phyloP scores from a whole-genome alignment of 2,329 filamentous ascomycete genomes.

The Stagonosporopsis chrysanthemi region DNA sequence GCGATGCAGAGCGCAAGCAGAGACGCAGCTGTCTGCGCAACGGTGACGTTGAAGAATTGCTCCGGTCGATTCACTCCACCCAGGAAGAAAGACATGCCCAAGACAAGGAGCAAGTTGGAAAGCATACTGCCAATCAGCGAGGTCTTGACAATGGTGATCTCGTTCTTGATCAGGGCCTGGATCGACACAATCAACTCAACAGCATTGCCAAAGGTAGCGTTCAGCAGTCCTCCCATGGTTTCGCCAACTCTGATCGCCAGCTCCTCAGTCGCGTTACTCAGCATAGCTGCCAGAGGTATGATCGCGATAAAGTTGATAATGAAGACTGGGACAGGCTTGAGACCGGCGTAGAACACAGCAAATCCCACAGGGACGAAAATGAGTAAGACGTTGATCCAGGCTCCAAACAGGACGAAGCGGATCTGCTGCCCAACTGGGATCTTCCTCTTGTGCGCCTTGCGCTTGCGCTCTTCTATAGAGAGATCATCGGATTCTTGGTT shows the following conservation, averaged over 20 bases:
- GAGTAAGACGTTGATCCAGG: conserved; percentile 86
- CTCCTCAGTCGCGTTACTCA: conserved; percentile 90
- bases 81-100: conserved; percentile 93
- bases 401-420: conserved; percentile 77
- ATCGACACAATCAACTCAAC: conserved; percentile 90
- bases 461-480: conserved; percentile 42
- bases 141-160: conserved; percentile 88
- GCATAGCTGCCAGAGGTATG: conserved; percentile 83
- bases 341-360: conserved; percentile 69
- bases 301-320: conserved; percentile 94
- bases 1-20: conserved; percentile 80
- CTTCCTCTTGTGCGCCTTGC: conserved; percentile 42
- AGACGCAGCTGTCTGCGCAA: conserved; percentile 87
- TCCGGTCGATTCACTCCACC: conserved; percentile 79
- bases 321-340: conserved; percentile 63
- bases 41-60: conserved; percentile 90
- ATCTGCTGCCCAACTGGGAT: conserved; percentile 62
- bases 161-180: conserved; percentile 75
- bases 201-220: conserved; percentile 90
- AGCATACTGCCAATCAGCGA: conserved; percentile 91
- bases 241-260: conserved; percentile 80
- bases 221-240: conserved; percentile 85
- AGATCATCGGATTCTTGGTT: conserved; percentile 35
- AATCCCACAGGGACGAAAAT: conserved; percentile 80
- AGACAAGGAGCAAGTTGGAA: conserved; percentile 85